phyloP scores from a whole-genome alignment of 2,329 filamentous ascomycete genomes.

The Botrytis aclada region DNA sequence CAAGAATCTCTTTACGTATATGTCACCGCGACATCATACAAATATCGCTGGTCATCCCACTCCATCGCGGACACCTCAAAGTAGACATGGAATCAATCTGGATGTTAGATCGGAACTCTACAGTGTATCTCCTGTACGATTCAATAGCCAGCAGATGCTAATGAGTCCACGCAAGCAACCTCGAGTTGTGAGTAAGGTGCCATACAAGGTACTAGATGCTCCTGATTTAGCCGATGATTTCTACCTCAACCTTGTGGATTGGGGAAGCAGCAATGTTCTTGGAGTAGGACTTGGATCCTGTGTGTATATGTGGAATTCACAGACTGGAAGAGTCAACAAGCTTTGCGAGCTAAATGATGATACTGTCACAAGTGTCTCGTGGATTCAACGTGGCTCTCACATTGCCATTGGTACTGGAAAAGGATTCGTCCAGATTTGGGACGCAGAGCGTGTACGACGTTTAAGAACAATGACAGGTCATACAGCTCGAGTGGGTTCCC shows the following conservation, averaged over 20 bases:
- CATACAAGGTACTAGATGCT: constrained; percentile 95
- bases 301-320: constrained; percentile 98
- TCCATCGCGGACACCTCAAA: constrained; percentile 84
- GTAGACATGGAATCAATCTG: constrained; percentile 80
- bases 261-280: constrained; percentile 91
- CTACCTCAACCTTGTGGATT: constrained; percentile 95
- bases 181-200: constrained; percentile 88
- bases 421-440: constrained; percentile 95
- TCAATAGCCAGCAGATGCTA: constrained; percentile 89
- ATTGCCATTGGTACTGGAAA: constrained; percentile 93
- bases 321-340: constrained; percentile 86
- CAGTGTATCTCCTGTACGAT: constrained; percentile 89
- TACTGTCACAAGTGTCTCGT: constrained; percentile 92
- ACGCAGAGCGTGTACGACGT: constrained; percentile 80
- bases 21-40: constrained; percentile 67
- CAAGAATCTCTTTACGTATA: constrained; percentile 94
- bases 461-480: constrained; percentile 96
- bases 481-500: constrained; percentile 83
- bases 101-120: constrained; percentile 92
- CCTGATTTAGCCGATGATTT: constrained; percentile 96
- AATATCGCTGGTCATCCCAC: constrained; percentile 78
- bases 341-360: constrained; percentile 91
- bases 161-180: constrained; percentile 86
- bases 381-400: constrained; percentile 97
- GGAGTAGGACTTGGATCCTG: constrained; percentile 89